These are phyloP conservation scores for Lupinus albus DNA, from an alignment of 306 rosid genomes.

Conservation along the genomic window DNA sequence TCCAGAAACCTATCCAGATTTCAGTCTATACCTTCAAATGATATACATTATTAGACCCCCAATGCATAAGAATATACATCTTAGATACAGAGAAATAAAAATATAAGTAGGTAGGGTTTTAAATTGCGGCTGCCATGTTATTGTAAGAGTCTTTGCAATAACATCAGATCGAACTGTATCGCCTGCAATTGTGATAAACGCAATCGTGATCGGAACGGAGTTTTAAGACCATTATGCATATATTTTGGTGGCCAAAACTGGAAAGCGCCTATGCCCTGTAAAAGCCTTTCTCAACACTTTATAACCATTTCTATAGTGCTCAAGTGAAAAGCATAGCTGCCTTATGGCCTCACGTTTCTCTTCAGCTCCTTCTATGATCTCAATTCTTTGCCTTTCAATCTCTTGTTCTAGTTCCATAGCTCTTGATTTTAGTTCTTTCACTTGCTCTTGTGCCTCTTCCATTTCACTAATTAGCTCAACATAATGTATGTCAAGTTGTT, in stretches of 20 bases:
- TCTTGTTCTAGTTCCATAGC: constrained; percentile 59
- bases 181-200: too few species aligned
- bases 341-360: constrained; percentile 92
- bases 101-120: too few species aligned
- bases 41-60: constrained; percentile 36
- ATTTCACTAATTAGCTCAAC: constrained; percentile 39
- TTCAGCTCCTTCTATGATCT: constrained; percentile 70
- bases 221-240: neutral
- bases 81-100: constrained; percentile 11
- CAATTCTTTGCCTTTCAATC: constrained; percentile 61
- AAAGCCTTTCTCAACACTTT: constrained; percentile 56
- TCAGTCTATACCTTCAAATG: too few species aligned
- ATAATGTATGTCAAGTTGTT: constrained; percentile 40
- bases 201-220: too few species aligned
- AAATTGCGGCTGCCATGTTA: too few species aligned
- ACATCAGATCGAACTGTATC: too few species aligned
- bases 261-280: constrained; percentile 51
- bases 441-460: constrained; percentile 48
- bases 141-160: too few species aligned
- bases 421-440: constrained; percentile 50
- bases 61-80: constrained; percentile 26
- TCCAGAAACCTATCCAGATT: too few species aligned
- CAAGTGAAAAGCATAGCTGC: constrained; percentile 84
- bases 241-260: constrained; percentile 46
- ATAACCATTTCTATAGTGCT: constrained; percentile 71